Base-by-base conservation (phyloP, 2,329 filamentous ascomycete species). In the Hymenoscyphus occultus region DNA sequence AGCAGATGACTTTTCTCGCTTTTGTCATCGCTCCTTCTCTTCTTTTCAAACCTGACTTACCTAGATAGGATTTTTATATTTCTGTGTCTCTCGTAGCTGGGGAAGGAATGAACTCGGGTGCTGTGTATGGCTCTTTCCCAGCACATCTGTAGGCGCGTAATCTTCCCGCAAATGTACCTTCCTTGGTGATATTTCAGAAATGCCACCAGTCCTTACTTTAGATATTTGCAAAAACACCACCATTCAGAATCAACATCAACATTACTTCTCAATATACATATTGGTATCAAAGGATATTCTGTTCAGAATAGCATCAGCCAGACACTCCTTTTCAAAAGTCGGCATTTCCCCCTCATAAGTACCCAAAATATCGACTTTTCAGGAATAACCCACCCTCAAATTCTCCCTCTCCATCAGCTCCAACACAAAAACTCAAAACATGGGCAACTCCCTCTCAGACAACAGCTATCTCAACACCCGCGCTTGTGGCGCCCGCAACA, bases 401-500 rank as follows among this genome's bases (percentile, higher is more conserved):
- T 45, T n/a, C 16, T n/a, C 42, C 16, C 42, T 19, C 3, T 19
- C 16, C n/a, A 7, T n/a, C 42, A 45, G 16, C 6, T 45, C 45
- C n/a, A 9, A 22, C 35, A 1, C 2, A 35, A 35, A 35, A 35
- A 4, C 19, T 3, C 28, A 3, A 28, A 28, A 28, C 19, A 35
- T 51, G 31, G 39, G 5, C 48, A 56, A 45, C n/a, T 62, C 51
- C 58, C 40, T 57, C 28, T 57, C 54, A 16, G 19, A 31, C 54
- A 57, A 57, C 28, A 32, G 19, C 54, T 57, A 57, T 13, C 10
- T 63, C 7, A 39, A 61, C 22, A 42, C 60, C 31, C 39, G 65
- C 35, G 61, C 39, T 40, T 68, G 64, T 59, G 65, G 64, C n/a
- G 64, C 60, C 10, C 61, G 66, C 19, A 68, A 68, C 56, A 56